These are phyloP conservation scores for Lentinus tigrinus DNA, from an alignment of 768 basidiomycete species.

Conservation along the genomic window DNA sequence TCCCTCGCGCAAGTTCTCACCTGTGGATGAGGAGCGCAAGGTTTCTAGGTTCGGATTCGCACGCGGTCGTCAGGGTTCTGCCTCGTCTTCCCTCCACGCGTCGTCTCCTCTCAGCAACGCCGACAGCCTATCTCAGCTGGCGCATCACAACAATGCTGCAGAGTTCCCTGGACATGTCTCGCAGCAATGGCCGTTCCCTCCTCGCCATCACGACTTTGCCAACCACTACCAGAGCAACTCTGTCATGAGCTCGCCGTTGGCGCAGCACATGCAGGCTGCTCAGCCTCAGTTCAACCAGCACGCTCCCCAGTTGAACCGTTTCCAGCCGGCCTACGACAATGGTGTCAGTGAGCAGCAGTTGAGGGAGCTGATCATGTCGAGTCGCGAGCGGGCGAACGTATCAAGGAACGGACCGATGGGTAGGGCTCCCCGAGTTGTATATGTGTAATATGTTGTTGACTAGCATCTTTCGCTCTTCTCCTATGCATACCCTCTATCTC, in stretches of 20 bases:
- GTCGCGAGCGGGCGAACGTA: slow-evolving; percentile 52
- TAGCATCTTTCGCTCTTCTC: slow-evolving; percentile 19
- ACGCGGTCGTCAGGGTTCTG: slow-evolving; percentile 62
- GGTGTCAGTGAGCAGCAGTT: slow-evolving; percentile 74
- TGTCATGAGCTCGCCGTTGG: slow-evolving; percentile 44
- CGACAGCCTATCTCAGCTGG: slow-evolving; percentile 47
- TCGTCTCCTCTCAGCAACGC: slow-evolving; percentile 51
- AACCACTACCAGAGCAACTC: slow-evolving; percentile 33
- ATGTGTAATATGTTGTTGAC: slow-evolving; percentile 32
- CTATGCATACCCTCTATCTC: slow-evolving; percentile 15
- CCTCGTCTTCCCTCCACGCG: slow-evolving; percentile 59
- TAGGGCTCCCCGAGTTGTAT: slow-evolving; percentile 48
- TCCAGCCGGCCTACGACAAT: slow-evolving; percentile 54
- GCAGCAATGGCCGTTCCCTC: slow-evolving; percentile 45
- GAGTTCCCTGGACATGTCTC: slow-evolving; percentile 34
- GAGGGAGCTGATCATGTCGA: slow-evolving; percentile 72
- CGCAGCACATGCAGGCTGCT: slow-evolving; percentile 43
- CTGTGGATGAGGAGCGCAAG: slow-evolving; percentile 65
- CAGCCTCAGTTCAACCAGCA: slow-evolving; percentile 32
- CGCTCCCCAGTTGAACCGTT: slow-evolving; percentile 33
- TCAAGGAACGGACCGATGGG: slow-evolving; percentile 40
- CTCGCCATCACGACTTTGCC: slow-evolving; percentile 42
- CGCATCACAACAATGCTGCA: slow-evolving; percentile 37
- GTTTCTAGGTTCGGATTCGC: slow-evolving; percentile 84
- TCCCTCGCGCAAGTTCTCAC: slow-evolving; percentile 29